These are phyloP conservation scores for Eucalyptus sp. DNA, from an alignment of 345 rosid species.

Conservation along the genomic window DNA sequence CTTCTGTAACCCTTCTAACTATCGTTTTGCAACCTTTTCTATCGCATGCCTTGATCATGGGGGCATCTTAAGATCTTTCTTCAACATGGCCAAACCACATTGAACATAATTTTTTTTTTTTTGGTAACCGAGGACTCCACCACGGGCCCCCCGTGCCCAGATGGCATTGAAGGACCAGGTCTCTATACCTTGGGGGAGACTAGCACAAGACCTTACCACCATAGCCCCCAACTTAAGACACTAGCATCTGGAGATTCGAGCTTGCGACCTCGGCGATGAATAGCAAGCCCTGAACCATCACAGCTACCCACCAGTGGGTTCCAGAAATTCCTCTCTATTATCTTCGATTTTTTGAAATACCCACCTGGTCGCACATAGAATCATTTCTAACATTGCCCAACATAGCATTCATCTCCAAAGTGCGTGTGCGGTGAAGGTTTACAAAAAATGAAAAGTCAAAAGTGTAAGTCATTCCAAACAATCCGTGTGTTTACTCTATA, in stretches of 20 bases:
- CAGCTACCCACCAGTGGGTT: too few species aligned
- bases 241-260: too few species aligned
- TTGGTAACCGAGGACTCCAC: too few species aligned
- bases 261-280: too few species aligned
- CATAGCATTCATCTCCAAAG: background rate
- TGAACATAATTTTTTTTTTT: too few species aligned
- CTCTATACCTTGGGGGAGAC: too few species aligned
- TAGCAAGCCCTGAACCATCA: too few species aligned
- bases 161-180: rapidly evolving
- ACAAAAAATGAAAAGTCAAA: background rate
- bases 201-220: too few species aligned
- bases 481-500: background rate
- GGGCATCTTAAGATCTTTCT: background rate
- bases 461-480: background rate
- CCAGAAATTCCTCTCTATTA: background rate
- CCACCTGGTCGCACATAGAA: background rate
- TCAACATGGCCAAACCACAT: background rate
- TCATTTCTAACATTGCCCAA: background rate
- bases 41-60: background rate
- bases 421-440: background rate
- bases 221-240: too few species aligned
- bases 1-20: background rate
- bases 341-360: background rate
- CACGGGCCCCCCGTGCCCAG: too few species aligned
- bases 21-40: background rate